phyloP scores from a whole-genome alignment of 306 rosid genomes.

The Hippophae tibetana region DNA sequence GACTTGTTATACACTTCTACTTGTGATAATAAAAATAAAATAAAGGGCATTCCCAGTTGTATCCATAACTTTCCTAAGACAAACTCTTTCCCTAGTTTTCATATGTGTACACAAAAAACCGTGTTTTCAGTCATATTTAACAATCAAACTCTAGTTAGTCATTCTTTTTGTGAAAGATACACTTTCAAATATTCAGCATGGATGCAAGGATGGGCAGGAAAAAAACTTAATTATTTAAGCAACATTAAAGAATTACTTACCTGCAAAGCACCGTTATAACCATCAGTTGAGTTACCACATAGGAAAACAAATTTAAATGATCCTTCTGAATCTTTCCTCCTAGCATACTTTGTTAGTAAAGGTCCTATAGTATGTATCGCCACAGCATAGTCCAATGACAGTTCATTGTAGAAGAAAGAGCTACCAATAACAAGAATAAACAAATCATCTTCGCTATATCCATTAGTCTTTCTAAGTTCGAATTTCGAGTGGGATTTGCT shows the following conservation, averaged over 20 bases:
- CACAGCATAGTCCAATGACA: slow-evolving; percentile 86
- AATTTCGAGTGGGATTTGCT: slow-evolving; percentile 50
- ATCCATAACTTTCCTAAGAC: neutral
- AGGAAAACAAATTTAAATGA: slow-evolving; percentile 74
- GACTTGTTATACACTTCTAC: too few relatives aligned
- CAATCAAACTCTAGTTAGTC: neutral
- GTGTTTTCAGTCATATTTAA: neutral
- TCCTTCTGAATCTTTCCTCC: slow-evolving; percentile 51
- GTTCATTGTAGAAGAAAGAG: slow-evolving; percentile 56
- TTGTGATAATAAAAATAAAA: neutral
- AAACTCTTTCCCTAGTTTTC: neutral
- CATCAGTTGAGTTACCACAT: slow-evolving; percentile 79
- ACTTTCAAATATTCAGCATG: slow-evolving; percentile 2
- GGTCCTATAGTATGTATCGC: slow-evolving; percentile 92
- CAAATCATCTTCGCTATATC: slow-evolving; percentile 55
- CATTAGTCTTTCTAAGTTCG: slow-evolving; percentile 46
- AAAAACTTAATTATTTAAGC: slow-evolving; percentile 10
- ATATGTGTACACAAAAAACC: neutral
- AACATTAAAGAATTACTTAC: slow-evolving; percentile 33
- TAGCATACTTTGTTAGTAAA: slow-evolving; percentile 65
- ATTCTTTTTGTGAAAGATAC: neutral
- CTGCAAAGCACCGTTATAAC: slow-evolving; percentile 63
- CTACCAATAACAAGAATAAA: slow-evolving; percentile 82
- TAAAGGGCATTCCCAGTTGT: neutral
- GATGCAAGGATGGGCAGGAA: slow-evolving; percentile 6